phyloP scores from a whole-genome alignment of 331 rosid species.

The Arachis monticola region DNA sequence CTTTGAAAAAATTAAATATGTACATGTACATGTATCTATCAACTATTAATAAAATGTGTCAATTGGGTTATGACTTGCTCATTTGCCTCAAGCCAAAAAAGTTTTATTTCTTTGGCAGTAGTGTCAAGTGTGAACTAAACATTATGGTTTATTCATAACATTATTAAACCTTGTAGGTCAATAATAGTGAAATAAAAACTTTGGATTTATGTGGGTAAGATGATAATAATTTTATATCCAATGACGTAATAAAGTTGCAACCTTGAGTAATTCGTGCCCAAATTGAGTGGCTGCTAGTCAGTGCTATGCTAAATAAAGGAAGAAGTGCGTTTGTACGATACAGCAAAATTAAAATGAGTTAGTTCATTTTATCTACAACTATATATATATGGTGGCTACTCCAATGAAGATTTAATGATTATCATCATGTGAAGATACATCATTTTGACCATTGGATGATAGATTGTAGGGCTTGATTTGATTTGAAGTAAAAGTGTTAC shows the following conservation, averaged over 20 bases:
- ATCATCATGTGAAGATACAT: too few species aligned
- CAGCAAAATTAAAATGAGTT: too few species aligned
- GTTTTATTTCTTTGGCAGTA: neutral
- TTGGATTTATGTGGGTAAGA: conserved; percentile 3
- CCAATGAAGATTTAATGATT: too few species aligned
- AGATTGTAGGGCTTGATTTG: too few species aligned
- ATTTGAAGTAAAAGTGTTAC: too few species aligned
- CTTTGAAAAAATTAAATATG: neutral
- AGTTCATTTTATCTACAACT: too few species aligned
- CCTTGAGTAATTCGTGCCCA: conserved; percentile 22
- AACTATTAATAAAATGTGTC: neutral
- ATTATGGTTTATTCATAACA: neutral
- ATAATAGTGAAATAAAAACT: neutral
- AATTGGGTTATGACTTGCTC: neutral
- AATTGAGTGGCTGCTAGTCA: neutral
- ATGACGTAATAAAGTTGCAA: conserved; percentile 1
- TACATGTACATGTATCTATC: too few species aligned
- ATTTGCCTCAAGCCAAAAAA: neutral
- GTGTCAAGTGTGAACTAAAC: neutral
- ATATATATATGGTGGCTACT: too few species aligned
- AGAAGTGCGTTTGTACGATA: neutral
- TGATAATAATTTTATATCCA: conserved; percentile 15
- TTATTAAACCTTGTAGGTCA: conserved; percentile 11
- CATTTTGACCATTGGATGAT: too few species aligned
- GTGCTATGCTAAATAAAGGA: conserved; percentile 12